Percentiles rank a stretch among this genome's conserved stretches.
Evolutionary conservation across 805 yeast species (phyloP).

Genomic region (Candida schatavii): DNA sequence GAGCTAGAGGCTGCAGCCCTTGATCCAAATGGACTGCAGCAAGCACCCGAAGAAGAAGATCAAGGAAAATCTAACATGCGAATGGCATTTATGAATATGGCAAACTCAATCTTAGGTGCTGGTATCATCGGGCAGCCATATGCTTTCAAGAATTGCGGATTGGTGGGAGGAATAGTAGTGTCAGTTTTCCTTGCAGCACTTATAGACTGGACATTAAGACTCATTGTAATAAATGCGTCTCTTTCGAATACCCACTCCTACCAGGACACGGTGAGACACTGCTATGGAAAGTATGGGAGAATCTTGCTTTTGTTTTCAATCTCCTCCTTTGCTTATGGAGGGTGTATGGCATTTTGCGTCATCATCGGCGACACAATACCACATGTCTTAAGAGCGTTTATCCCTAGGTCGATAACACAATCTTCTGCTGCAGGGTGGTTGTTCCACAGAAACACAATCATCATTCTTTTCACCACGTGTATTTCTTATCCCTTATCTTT

Average conservation of each 20-base stretch:
- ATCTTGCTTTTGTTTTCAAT: conserved; percentile 68
- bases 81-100: conserved; percentile 97
- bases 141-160: conserved; percentile 79
- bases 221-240: conserved; percentile 80
- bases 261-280: conserved; percentile 78
- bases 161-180: conserved; percentile 66
- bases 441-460: conserved; percentile 67
- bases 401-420: conserved; percentile 43
- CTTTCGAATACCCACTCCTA: conserved; percentile 73
- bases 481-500: conserved; percentile 83
- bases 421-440: conserved; percentile 45
- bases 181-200: conserved; percentile 60
- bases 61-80: conserved; percentile 46
- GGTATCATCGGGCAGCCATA: conserved; percentile 94
- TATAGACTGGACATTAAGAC: conserved; percentile 82
- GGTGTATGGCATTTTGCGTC: conserved; percentile 89
- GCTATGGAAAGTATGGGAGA: conserved; percentile 75
- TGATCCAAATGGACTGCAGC: background rate
- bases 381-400: conserved; percentile 70
- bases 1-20: conserved; percentile 9
- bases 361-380: conserved; percentile 95
- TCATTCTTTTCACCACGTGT: conserved; percentile 62
- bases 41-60: conserved; percentile 7
- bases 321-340: conserved; percentile 90
- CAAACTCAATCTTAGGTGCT: conserved; percentile 91